Percentiles rank a stretch among this genome's conserved stretches.
phyloP scores from a whole-genome alignment of 2,329 filamentous ascomycete genomes.

The Sordariomycetes sp. region DNA sequence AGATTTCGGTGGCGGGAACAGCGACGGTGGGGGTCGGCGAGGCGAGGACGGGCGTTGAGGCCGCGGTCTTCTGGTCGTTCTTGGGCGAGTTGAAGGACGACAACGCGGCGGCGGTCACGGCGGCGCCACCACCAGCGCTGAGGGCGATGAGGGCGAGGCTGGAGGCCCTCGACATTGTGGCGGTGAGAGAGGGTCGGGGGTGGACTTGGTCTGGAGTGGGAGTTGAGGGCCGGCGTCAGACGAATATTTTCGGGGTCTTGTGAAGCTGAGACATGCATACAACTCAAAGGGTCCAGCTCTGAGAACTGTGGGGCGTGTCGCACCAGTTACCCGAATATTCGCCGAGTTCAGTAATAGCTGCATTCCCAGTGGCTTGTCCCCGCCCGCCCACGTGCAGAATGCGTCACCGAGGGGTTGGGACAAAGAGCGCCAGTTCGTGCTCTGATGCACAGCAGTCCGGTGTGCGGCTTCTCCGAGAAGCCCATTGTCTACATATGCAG shows the following conservation, averaged over 20 bases:
- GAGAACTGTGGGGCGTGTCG: no score
- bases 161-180: conserved; percentile 67
- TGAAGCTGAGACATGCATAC: no score
- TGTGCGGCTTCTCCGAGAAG: background rate
- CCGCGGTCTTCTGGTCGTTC: conserved; percentile 15
- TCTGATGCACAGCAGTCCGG: background rate
- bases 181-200: background rate
- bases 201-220: background rate
- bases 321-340: no score
- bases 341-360: no score
- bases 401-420: background rate
- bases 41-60: conserved; percentile 14
- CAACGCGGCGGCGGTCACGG: conserved; percentile 55
- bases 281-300: no score
- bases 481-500: no score
- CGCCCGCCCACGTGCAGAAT: background rate
- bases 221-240: background rate
- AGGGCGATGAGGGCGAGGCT: conserved; percentile 60
- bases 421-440: background rate
- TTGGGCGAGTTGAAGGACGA: conserved; percentile 40
- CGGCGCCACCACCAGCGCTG: conserved; percentile 67
- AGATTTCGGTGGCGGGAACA: conserved; percentile 49
- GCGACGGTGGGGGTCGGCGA: conserved; percentile 20
- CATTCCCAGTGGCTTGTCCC: background rate
- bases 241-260: background rate